These are phyloP conservation scores for Phaffomyces thermotolerans DNA, from an alignment of 805 yeast species.

Conservation along the genomic window DNA sequence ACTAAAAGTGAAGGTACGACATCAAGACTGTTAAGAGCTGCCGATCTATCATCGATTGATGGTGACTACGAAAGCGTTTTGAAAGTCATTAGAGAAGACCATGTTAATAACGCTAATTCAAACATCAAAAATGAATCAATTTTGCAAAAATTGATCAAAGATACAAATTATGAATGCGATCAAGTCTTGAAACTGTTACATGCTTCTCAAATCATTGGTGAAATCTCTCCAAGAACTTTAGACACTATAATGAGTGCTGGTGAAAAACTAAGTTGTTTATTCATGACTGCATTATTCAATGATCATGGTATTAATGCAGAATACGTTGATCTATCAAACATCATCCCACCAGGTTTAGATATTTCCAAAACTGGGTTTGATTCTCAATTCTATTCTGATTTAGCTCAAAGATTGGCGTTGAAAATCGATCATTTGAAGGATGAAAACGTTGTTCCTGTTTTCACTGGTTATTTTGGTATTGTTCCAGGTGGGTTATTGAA, in stretches of 20 bases:
- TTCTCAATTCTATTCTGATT: slow-evolving; percentile 50
- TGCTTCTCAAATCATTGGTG: slow-evolving; percentile 90
- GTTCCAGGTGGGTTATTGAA: slow-evolving; percentile 94
- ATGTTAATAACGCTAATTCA: slow-evolving; percentile 59
- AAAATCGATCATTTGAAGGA: slow-evolving; percentile 36
- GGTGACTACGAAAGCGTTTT: slow-evolving; percentile 53
- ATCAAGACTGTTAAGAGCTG: slow-evolving; percentile 74
- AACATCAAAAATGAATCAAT: slow-evolving; percentile 41
- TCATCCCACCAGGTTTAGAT: slow-evolving; percentile 59
- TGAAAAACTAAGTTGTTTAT: slow-evolving; percentile 85
- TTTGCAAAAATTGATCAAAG: slow-evolving; percentile 45
- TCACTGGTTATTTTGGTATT: slow-evolving; percentile 92
- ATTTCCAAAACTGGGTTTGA: slow-evolving; percentile 52
- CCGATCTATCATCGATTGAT: slow-evolving; percentile 65
- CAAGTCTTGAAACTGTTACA: slow-evolving; percentile 62
- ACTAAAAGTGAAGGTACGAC: slow-evolving; percentile 96
- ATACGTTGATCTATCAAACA: slow-evolving; percentile 70
- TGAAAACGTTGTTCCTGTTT: slow-evolving; percentile 62
- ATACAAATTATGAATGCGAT: slow-evolving; percentile 58
- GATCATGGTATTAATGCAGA: slow-evolving; percentile 74
- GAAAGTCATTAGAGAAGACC: slow-evolving; percentile 70
- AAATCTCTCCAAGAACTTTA: slow-evolving; percentile 78
- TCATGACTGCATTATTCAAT: slow-evolving; percentile 77
- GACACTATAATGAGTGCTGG: slow-evolving; percentile 92
- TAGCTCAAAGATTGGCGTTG: slow-evolving; percentile 46